Conservation (phyloP, 2,329 filamentous ascomycete species). For the Zelopaecilomyces penicillatus region DNA sequence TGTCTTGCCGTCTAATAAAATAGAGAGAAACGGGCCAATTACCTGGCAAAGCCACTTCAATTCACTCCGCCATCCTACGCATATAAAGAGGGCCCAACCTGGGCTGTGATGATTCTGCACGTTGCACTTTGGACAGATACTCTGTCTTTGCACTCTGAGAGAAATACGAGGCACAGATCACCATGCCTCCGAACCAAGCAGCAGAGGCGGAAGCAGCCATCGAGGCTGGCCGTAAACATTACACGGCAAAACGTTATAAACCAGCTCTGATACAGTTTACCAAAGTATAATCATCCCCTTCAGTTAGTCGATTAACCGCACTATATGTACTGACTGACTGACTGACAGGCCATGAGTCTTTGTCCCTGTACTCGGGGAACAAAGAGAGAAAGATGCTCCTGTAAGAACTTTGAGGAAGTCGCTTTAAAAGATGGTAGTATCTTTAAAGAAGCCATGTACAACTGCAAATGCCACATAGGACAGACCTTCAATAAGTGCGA, state of each 20-base stretch:
- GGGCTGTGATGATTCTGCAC: too few relatives aligned
- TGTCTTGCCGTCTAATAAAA: too few relatives aligned
- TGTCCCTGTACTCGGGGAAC: constrained; percentile 26
- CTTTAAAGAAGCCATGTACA: constrained; percentile 33
- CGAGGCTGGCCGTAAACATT: constrained; percentile 24
- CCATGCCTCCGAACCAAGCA: neutral
- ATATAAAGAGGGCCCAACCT: too few relatives aligned
- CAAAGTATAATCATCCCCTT: constrained; percentile 15
- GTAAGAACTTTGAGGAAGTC: constrained; percentile 31
- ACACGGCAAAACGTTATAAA: constrained; percentile 25
- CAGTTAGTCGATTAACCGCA: too few relatives aligned
- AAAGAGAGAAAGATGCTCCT: constrained; percentile 28
- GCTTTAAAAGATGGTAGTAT: constrained; percentile 26
- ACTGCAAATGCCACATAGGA: constrained; percentile 27
- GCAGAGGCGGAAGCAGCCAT: constrained; percentile 21
- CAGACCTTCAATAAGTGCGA: constrained; percentile 32
- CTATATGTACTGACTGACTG: neutral
- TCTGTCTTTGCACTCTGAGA: too few relatives aligned
- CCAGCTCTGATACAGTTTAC: constrained; percentile 30
- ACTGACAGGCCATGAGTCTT: constrained; percentile 26
- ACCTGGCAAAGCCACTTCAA: too few relatives aligned
- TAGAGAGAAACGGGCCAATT: too few relatives aligned
- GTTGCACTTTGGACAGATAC: too few relatives aligned
- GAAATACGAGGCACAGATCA: neutral
- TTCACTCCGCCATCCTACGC: too few relatives aligned